Base-by-base conservation (phyloP, 169 alveolate species). In the Plasmodium vivax region DNA sequence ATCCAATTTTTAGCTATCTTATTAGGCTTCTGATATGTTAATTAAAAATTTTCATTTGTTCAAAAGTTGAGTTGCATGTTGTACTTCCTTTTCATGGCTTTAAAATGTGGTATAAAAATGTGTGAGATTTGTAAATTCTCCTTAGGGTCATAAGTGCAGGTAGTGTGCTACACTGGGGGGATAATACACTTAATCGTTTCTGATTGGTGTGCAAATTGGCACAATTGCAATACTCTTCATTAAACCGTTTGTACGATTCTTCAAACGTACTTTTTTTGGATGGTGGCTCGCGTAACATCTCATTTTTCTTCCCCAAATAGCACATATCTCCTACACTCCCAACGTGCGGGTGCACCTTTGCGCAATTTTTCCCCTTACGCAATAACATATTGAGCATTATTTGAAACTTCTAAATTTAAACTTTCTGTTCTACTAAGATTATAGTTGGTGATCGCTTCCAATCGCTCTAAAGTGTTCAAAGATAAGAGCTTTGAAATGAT, bases 401-500 rank as follows among this genome's bases (percentile, higher is more conserved):
- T 71, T 84, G 45, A 43, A 71, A 41, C 8, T 72, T 45, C 83
- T 43, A 84, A 72, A 41, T 72, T 45, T 2, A 14, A 9, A 54
- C 62, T 23, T 51, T 85, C 68, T 14, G 68, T 74, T 36, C 80
- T 85, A 45, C 12, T 38, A 34, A 85, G 14, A 38, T 74, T 85
- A 58, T 85, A 85, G 32, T 75, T 75, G 38, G 85, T 74, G 36
- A 85, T 74, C 41, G 36, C 93, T 85, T 85, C 85, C 56, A 85
- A 75, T 23, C 93, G 30, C 16, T 85, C 93, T 85, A 51, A 75
- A 8, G 93, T 77, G 43, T 85, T 85, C 79, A 85, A 34, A 5
- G 93, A 85, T 77, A 85, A 74, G 54, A 85, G 45, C 51, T 85
- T 85, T 5, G 93, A 85, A 54, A 85, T 85, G 41, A 85, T 54